phyloP scores from a whole-genome alignment of 78 protist genomes.

The Thecamonas trahens region DNA sequence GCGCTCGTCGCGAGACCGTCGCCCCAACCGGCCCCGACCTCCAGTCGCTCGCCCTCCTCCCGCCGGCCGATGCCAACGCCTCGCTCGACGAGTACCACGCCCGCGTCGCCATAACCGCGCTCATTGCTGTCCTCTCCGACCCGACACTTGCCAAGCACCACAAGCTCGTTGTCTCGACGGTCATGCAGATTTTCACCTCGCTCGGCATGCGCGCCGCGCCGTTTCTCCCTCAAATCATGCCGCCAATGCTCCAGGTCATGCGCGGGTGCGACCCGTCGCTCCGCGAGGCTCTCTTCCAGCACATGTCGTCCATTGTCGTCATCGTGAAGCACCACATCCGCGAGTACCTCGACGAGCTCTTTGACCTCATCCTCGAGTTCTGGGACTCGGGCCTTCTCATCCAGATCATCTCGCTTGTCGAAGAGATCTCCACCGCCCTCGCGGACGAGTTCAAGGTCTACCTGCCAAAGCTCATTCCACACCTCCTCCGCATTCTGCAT shows the following conservation, averaged over 20 bases:
- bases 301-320: conserved; percentile 61
- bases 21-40: too few relatives aligned
- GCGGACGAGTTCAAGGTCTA: conserved; percentile 80
- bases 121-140: conserved; percentile 68
- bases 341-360: conserved; percentile 56
- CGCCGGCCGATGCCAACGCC: too few relatives aligned
- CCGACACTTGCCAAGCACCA: conserved; percentile 59
- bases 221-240: conserved; percentile 63
- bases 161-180: conserved; percentile 41
- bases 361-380: conserved; percentile 61
- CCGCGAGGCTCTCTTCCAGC: conserved; percentile 65
- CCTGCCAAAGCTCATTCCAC: conserved; percentile 80
- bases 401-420: conserved; percentile 71
- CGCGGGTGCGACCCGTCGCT: conserved; percentile 48
- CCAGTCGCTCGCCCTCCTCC: too few relatives aligned
- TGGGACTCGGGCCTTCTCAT: conserved; percentile 57
- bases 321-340: conserved; percentile 87
- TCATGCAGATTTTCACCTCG: conserved; percentile 65
- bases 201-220: conserved; percentile 74
- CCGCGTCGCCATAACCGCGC: conserved; percentile 69
- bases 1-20: too few relatives aligned
- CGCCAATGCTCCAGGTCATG: conserved; percentile 63
- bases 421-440: conserved; percentile 69
- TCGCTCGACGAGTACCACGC: conserved; percentile 81
- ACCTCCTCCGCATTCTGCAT: conserved; percentile 41